Conservation (phyloP, 2,329 filamentous ascomycete species). For the Fusarium vanettenii region DNA sequence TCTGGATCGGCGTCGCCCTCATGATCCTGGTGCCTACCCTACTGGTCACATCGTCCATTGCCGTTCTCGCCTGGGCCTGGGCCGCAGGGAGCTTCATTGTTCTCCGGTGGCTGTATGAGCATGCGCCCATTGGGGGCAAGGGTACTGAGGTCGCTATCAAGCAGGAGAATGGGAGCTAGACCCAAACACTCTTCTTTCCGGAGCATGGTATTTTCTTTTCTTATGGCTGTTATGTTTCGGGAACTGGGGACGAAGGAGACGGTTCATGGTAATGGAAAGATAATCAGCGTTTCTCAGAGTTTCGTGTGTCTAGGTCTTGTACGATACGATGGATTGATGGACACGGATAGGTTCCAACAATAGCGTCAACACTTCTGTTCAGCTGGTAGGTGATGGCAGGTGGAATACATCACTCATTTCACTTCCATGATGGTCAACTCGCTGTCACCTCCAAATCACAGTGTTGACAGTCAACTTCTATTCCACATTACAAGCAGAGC, state of each 20-base stretch:
- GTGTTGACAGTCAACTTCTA: slow-evolving; percentile 28
- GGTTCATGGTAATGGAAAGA: not conserved
- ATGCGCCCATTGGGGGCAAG: slow-evolving; percentile 41
- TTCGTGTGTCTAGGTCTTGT: not conserved
- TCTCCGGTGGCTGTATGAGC: slow-evolving; percentile 59
- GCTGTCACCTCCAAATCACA: not conserved
- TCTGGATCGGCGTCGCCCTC: slow-evolving; percentile 75
- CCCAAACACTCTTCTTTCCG: slow-evolving; percentile 9
- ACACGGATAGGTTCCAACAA: not conserved
- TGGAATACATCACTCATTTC: not conserved
- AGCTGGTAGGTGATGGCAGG: not conserved
- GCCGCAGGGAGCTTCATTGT: slow-evolving; percentile 69
- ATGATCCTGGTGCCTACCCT: slow-evolving; percentile 76
- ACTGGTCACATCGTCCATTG: slow-evolving; percentile 72
- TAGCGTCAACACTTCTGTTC: not conserved
- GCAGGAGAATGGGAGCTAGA: slow-evolving; percentile 36
- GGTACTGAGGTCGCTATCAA: slow-evolving; percentile 38
- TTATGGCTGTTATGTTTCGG: not conserved
- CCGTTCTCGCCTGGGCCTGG: slow-evolving; percentile 75
- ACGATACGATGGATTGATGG: not conserved
- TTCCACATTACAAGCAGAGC: slow-evolving; percentile 36
- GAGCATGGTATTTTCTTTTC: not conserved
- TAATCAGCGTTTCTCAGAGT: not conserved
- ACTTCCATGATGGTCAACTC: not conserved
- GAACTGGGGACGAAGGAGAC: not conserved